Evolutionary conservation across 495 filamentous ascomycete species (phyloP).

Genomic region (Penicillium nucicola): DNA sequence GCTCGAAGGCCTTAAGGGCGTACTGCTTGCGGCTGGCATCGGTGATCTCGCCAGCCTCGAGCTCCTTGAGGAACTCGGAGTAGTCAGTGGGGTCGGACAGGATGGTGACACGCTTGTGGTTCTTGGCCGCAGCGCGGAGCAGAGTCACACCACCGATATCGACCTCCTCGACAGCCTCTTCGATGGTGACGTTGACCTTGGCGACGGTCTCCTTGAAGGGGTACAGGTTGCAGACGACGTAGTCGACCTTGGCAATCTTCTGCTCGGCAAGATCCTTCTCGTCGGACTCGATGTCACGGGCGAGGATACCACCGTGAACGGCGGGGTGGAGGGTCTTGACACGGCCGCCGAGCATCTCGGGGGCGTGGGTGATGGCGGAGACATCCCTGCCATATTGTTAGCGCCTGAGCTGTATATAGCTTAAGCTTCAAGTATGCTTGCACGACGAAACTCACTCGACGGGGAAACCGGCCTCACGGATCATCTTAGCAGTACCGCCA

Average conservation of each 20-base stretch:
- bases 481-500: conserved; percentile 90
- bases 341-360: conserved; percentile 93
- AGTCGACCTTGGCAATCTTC: conserved; percentile 97
- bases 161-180: conserved; percentile 96
- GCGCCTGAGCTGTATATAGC: background rate
- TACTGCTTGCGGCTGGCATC: conserved; percentile 79
- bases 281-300: conserved; percentile 86
- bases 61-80: conserved; percentile 85
- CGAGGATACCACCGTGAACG: conserved; percentile 91
- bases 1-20: conserved; percentile 95
- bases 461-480: conserved; percentile 88
- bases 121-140: conserved; percentile 95
- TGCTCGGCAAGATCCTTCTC: conserved; percentile 95
- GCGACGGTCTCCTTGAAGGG: conserved; percentile 97
- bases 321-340: conserved; percentile 97
- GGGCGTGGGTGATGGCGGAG: conserved; percentile 95
- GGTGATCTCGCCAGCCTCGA: conserved; percentile 80
- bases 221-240: conserved; percentile 97
- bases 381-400: conserved; percentile 66
- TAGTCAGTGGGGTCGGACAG: conserved; percentile 93
- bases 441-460: conserved; percentile 66
- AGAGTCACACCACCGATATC: conserved; percentile 97
- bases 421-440: background rate
- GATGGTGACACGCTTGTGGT: conserved; percentile 91
- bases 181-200: conserved; percentile 93